A percentile compares a stretch with the other conserved stretches of the same genome.
Evolutionary conservation across 2,329 filamentous ascomycete species (phyloP).

Genomic region (Cadophora luteo-olivacea): DNA sequence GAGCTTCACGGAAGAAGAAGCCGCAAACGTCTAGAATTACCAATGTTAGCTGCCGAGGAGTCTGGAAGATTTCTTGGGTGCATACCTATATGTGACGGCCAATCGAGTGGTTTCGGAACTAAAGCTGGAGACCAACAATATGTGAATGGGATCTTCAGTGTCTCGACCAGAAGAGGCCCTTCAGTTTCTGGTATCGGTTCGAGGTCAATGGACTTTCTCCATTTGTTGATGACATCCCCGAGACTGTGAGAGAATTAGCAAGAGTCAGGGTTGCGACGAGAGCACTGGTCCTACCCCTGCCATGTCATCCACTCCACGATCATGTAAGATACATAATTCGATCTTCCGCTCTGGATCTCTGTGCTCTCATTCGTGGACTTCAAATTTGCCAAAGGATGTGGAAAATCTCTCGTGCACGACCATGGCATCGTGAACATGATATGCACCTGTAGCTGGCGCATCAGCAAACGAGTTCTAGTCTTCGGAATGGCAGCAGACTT

Average conservation of each 20-base stretch:
- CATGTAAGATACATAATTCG: conserved; percentile 54
- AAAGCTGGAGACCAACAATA: conserved; percentile 33
- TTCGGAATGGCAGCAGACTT: conserved; percentile 58
- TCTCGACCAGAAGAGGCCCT: conserved; percentile 41
- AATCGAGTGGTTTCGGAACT: conserved; percentile 32
- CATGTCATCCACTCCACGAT: conserved; percentile 57
- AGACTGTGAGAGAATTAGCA: conserved; percentile 5
- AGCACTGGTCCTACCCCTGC: conserved; percentile 49
- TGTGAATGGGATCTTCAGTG: conserved; percentile 28
- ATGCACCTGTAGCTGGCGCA: conserved; percentile 8
- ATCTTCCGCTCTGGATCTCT: conserved; percentile 42
- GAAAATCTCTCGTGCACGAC: conserved; percentile 34
- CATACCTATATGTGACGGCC: conserved; percentile 29
- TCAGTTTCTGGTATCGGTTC: conserved; percentile 44
- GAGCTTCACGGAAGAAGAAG: conserved; percentile 74
- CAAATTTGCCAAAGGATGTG: conserved; percentile 54
- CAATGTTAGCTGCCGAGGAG: not conserved
- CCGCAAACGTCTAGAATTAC: conserved; percentile 63
- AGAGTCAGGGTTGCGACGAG: not conserved
- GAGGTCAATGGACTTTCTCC: conserved; percentile 14
- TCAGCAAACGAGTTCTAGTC: not conserved
- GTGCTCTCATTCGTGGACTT: conserved; percentile 42
- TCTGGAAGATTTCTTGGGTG: conserved; percentile 31
- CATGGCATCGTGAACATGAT: conserved; percentile 39
- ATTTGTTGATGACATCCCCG: conserved; percentile 20